phyloP scores from a whole-genome alignment of 1,284 basidiomycete species.

The Sporisorium reilianum region DNA sequence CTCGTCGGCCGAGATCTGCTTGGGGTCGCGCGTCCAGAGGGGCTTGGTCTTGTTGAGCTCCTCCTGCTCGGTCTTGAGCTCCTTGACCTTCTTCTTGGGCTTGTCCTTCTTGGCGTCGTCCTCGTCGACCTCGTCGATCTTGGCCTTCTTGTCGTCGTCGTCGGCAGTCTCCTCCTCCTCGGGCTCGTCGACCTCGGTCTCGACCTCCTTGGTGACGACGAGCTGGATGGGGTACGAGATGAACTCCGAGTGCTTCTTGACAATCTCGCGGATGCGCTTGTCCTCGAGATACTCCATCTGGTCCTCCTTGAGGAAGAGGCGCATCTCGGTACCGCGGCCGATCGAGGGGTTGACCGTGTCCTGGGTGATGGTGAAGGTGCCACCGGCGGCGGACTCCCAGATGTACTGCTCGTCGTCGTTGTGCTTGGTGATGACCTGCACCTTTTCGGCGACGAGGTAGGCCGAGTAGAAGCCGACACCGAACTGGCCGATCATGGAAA shows the following conservation, averaged over 20 bases:
- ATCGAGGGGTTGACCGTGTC: slow-evolving; percentile 90
- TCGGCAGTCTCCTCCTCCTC: slow-evolving; percentile 74
- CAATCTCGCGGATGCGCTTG: slow-evolving; percentile 98
- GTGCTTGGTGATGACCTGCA: slow-evolving; percentile 99
- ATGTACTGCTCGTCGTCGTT: slow-evolving; percentile 99
- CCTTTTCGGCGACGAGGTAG: slow-evolving; percentile 97
- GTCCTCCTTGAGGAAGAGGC: slow-evolving; percentile 97
- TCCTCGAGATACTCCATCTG: slow-evolving; percentile 99
- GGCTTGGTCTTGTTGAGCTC: slow-evolving; percentile 99
- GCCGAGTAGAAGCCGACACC: slow-evolving; percentile 99
- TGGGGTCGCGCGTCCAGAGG: slow-evolving; percentile 97
- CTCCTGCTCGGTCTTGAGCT: slow-evolving; percentile 79
- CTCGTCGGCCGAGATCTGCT: slow-evolving; percentile 91
- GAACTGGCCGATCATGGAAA: slow-evolving; percentile 78
- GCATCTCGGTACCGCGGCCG: slow-evolving; percentile 94
- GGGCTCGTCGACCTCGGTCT: slow-evolving; percentile 87
- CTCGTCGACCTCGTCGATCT: slow-evolving; percentile 83
- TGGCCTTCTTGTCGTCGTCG: slow-evolving; percentile 79
- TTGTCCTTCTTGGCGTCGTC: slow-evolving; percentile 77
- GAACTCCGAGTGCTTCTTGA: slow-evolving; percentile 99
- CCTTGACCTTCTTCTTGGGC: slow-evolving; percentile 92
- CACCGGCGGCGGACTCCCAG: slow-evolving; percentile 99
- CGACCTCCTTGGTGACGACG: slow-evolving; percentile 98
- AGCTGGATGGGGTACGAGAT: slow-evolving; percentile 99
- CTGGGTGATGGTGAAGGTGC: slow-evolving; percentile 98